Conservation (phyloP, 2,329 filamentous ascomycete species). For the Pseudohalonectria lignicola region DNA sequence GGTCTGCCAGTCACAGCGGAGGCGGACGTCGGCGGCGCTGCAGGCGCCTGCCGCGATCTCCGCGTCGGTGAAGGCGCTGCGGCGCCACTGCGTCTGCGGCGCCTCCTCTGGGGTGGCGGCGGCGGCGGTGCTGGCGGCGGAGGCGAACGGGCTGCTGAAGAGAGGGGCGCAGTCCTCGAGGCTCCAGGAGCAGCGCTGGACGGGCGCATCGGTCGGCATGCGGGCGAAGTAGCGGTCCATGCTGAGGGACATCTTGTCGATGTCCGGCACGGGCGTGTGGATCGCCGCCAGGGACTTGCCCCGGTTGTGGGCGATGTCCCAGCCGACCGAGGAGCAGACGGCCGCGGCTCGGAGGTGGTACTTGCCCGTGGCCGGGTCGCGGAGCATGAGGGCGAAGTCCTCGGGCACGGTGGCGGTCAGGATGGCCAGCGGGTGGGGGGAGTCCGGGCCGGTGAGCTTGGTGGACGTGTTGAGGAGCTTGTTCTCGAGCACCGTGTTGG, state of each 20-base stretch:
- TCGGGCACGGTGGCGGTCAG: conserved; percentile 72
- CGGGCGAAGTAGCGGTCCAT: conserved; percentile 76
- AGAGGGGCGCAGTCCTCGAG: conserved; percentile 66
- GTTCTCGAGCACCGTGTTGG: conserved; percentile 52
- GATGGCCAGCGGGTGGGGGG: conserved; percentile 54
- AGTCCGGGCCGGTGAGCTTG: conserved; percentile 31
- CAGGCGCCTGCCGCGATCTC: conserved; percentile 26
- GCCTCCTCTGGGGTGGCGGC: no score
- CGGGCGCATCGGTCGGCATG: conserved; percentile 63
- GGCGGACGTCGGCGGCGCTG: conserved; percentile 44
- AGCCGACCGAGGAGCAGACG: conserved; percentile 70
- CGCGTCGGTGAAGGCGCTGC: conserved; percentile 46
- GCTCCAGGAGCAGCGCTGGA: conserved; percentile 78
- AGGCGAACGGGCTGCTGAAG: conserved; percentile 59
- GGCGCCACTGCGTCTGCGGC: conserved; percentile 35
- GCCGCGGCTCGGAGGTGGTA: conserved; percentile 68
- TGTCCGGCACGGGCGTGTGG: conserved; percentile 65
- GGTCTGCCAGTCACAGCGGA: conserved; percentile 85
- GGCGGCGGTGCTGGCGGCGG: conserved; percentile 21
- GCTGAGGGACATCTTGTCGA: conserved; percentile 77
- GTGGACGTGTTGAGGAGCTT: conserved; percentile 52
- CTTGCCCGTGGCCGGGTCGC: conserved; percentile 57
- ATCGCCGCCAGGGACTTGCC: conserved; percentile 60
- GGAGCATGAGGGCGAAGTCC: conserved; percentile 69
- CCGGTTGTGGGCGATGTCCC: conserved; percentile 67